These are phyloP conservation scores for Ambrosiella cleistominuta DNA, from an alignment of 2,329 filamentous ascomycete species.

Conservation along the genomic window DNA sequence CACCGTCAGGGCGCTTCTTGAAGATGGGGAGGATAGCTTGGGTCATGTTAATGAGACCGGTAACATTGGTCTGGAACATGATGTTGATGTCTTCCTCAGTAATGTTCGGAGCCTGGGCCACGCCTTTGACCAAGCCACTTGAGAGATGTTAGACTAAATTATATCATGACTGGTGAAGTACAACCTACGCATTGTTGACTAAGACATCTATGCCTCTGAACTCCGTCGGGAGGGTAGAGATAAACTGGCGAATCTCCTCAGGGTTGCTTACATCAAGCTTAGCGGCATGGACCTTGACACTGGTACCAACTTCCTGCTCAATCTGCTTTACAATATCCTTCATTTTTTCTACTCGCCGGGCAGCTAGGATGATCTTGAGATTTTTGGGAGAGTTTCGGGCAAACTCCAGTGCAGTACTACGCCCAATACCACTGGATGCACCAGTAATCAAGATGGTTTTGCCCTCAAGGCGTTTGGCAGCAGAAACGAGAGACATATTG, in stretches of 20 bases:
- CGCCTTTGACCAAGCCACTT: constrained; percentile 75
- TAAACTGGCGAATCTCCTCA: constrained; percentile 55
- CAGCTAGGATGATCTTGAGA: constrained; percentile 73
- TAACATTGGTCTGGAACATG: constrained; percentile 91
- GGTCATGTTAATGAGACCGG: constrained; percentile 89
- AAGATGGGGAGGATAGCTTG: constrained; percentile 76
- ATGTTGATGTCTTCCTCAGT: constrained; percentile 60
- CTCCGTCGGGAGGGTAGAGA: constrained; percentile 56
- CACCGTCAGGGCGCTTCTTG: constrained; percentile 56
- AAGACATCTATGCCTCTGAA: constrained; percentile 74
- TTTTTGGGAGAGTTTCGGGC: constrained; percentile 65
- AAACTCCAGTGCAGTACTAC: constrained; percentile 73
- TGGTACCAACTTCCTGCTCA: constrained; percentile 53
- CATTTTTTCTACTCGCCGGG: constrained; percentile 65
- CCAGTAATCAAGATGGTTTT: constrained; percentile 89
- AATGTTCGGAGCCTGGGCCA: constrained; percentile 74
- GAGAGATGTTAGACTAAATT: constrained; percentile 11
- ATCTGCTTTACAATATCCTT: constrained; percentile 64
- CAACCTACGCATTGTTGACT: constrained; percentile 82
- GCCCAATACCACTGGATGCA: constrained; percentile 82
- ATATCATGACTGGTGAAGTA: neutral
- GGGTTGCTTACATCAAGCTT: constrained; percentile 76
- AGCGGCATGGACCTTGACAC: constrained; percentile 66
- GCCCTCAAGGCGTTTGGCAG: constrained; percentile 69
- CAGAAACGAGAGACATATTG: constrained; percentile 41